Evolutionary conservation across 306 rosid species (phyloP).

Genomic region (Vigna unguiculata): DNA sequence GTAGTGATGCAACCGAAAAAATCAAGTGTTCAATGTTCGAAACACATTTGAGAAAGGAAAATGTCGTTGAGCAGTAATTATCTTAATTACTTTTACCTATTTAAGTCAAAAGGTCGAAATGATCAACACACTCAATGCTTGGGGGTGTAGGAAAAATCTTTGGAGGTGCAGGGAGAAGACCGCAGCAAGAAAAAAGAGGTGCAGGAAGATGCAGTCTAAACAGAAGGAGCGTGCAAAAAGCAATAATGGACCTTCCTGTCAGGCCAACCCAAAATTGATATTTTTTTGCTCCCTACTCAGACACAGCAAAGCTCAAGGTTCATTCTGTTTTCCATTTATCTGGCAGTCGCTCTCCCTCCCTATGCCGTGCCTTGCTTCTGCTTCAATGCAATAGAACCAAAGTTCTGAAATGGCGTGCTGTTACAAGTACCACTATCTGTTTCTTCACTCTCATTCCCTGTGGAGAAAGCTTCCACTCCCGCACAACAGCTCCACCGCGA

Average conservation of each 20-base stretch:
- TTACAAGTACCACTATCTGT: conserved; percentile 33
- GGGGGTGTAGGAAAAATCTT: too few species aligned
- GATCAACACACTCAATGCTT: too few species aligned
- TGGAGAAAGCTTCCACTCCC: conserved; percentile 45
- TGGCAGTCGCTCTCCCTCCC: neutral
- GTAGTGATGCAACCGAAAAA: too few species aligned
- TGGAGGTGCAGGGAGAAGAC: too few species aligned
- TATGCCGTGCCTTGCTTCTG: neutral
- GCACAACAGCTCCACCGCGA: conserved; percentile 13
- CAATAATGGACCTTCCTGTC: neutral
- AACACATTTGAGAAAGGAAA: too few species aligned
- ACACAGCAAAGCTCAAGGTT: neutral
- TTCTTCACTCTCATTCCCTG: conserved; percentile 48
- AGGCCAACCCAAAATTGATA: neutral
- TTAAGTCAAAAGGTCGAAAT: too few species aligned
- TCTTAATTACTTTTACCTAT: too few species aligned
- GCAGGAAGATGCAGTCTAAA: too few species aligned
- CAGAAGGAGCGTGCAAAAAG: neutral
- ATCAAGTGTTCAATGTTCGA: too few species aligned
- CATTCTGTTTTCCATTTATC: neutral
- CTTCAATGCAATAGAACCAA: conserved; percentile 21
- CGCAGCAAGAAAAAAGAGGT: too few species aligned
- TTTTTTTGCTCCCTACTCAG: neutral
- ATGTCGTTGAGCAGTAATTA: too few species aligned
- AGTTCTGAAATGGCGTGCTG: conserved; percentile 57